phyloP scores from a whole-genome alignment of 129 eudicot genomes.

The Smallanthus sonchifolius region DNA sequence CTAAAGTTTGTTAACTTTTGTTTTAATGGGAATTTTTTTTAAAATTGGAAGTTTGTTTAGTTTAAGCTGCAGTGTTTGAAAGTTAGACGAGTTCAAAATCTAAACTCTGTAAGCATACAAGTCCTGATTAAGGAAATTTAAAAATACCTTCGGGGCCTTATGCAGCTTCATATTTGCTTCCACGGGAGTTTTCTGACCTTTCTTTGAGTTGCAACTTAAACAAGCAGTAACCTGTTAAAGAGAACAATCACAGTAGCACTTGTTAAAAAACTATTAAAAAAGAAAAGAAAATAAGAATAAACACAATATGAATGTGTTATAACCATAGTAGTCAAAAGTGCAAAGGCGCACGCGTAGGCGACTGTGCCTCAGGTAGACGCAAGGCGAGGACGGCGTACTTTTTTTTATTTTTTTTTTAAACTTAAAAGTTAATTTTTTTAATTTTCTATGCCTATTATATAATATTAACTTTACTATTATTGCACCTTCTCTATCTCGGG shows the following conservation, averaged over 20 bases:
- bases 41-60: background rate
- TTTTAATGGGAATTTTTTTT: background rate
- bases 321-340: background rate
- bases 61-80: background rate
- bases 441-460: background rate
- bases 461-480: background rate
- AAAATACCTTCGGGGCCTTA: slow-evolving; percentile 77
- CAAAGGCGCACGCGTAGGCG: background rate
- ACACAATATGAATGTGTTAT: background rate
- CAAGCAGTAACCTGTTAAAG: slow-evolving; percentile 82
- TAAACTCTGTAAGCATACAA: background rate
- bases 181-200: slow-evolving; percentile 90
- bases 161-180: slow-evolving; percentile 75
- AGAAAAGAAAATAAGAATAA: background rate
- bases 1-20: background rate
- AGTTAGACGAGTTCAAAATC: background rate
- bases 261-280: background rate
- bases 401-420: background rate
- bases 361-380: background rate
- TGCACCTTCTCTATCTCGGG: background rate
- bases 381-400: background rate
- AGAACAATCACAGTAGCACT: background rate
- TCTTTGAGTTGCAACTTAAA: slow-evolving; percentile 80
- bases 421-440: background rate
- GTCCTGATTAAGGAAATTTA: background rate